Evolutionary conservation across 2,329 filamentous ascomycete species (phyloP), one percentile per base, ranked within the genome.

Genomic region (Paecilomyces fulvus): DNA sequence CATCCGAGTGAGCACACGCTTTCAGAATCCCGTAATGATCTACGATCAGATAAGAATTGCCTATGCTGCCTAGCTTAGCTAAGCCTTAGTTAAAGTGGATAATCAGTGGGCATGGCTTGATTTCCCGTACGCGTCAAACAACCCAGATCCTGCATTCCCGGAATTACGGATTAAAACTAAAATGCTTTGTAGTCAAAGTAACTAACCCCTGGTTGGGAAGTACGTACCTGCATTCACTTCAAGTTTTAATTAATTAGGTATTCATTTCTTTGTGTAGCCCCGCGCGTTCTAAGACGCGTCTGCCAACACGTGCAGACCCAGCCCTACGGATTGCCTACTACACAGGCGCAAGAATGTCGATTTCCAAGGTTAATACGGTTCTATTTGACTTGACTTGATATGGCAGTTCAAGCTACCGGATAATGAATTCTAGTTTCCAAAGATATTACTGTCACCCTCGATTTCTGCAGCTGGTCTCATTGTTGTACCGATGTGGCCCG

Each of bases 21-120:
- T 52, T 55, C 52, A 48, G 8, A 54, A 48, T 43, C 37, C 14
- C 37, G 37, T 51, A 54, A 53, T 59, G 54, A 55, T 56, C 58
- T 56, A 63, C 56, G 60, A 63, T 63, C 61, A 58, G 60, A 62
- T 63, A 63, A 63, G 48, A 49, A 49, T 17, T 12, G 11, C 20
- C 25, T 21, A 28, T 17, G 21, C 20, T 49, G n/a, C 25, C 12
- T 28, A 49, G 46, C n/a, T 12, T 43, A 43, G 37, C 37, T 43
- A n/a, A 3, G 33, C 20, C n/a, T 12, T 43, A 43, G 37, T n/a
- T 43, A n/a, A 3, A 12, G 33, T n/a, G 33, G 33, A n/a, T 37
- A 37, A 37, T 37, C n/a, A n/a, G 12, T 12, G 33, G 12, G 33
- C 33, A 37, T 12, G 2, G 33, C 33, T n/a, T 37, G 33, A 20